Evolutionary conservation across 371 early-diverging fungal species (phyloP), one percentile per base, ranked within the genome.

Genomic region (Mortierella sp.): DNA sequence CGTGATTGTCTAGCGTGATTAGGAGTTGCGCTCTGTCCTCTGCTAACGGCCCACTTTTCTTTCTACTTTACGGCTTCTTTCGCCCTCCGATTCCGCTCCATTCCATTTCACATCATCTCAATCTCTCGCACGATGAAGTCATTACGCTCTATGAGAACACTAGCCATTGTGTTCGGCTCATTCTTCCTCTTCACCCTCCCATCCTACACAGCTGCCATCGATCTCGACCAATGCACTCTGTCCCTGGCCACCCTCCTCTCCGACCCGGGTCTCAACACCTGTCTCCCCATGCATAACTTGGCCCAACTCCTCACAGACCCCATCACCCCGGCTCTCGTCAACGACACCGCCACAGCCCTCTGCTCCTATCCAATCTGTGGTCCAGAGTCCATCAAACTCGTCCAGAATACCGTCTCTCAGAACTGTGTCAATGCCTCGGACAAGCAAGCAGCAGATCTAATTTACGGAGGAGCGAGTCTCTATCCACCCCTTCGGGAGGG

Each of bases 231-330:
- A 17, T 76, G 76, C 65, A 47, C 54, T 27, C 39, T 76, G 50
- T 44, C 57, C 2, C 61, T 76, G 12, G 65, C 58, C 6, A 21
- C 49, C 9, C 61, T 76, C 15, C 15, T 69, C 23, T 24, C 50
- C 21, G 65, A 76, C 61, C 63, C 64, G 0, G 70, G 61, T n/a
- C 61, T 76, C 43, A 76, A 69, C 50, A 30, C 30, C 31, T 76
- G 76, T 31, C 26, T 76, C 12, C 76, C 76, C 19, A 39, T 76
- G 53, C 43, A 34, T 23, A 31, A 60, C 19, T 39, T 76, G 46
- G 31, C 69, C 19, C 14, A 4, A 15, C 58, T 76, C 21, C 23
- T 52, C 30, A 44, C 70, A 0, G 31, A 23, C 21, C 27, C 46
- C 12, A 43, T 76, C 58, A 69, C 76, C 26, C 50, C 76, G 9